Evolutionary conservation across 495 filamentous ascomycete genomes (phyloP).

Genomic region (Aspergillus campestris): DNA sequence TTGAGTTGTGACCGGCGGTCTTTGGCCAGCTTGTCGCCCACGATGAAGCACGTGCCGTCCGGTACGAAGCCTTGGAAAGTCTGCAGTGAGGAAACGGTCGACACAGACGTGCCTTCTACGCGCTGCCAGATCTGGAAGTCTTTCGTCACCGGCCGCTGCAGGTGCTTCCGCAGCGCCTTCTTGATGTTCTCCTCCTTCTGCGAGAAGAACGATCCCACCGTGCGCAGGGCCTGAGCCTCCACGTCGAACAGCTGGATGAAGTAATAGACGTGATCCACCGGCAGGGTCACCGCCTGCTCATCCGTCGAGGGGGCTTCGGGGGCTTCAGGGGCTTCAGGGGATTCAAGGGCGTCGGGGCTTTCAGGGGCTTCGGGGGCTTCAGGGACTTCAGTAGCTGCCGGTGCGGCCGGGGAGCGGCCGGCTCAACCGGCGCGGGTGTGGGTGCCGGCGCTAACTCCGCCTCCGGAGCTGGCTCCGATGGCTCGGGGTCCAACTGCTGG

Average conservation of each 20-base stretch:
- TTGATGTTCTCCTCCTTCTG: constrained; percentile 38
- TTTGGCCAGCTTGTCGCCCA: constrained; percentile 35
- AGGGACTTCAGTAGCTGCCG: neutral
- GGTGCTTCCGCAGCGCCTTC: constrained; percentile 30
- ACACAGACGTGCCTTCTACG: constrained; percentile 31
- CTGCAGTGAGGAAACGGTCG: constrained; percentile 31
- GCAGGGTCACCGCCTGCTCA: constrained; percentile 14
- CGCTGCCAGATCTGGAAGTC: constrained; percentile 42
- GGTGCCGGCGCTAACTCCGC: neutral
- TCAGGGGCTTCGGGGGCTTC: constrained; percentile 7
- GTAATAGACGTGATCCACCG: constrained; percentile 37
- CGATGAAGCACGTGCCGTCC: constrained; percentile 37
- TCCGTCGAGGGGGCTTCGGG: constrained; percentile 10
- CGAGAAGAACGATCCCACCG: constrained; percentile 46
- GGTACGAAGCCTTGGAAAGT: constrained; percentile 31
- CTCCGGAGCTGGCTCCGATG: neutral
- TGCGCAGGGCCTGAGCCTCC: constrained; percentile 36
- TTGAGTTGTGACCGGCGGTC: constrained; percentile 32
- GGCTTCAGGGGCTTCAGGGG: neutral
- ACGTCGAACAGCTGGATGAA: constrained; percentile 45
- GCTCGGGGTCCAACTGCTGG: constrained; percentile 8
- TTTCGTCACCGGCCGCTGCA: constrained; percentile 28
- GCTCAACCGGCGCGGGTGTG: neutral
- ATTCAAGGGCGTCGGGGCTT: too few relatives aligned
- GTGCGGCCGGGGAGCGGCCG: constrained; percentile 3